Percentiles rank a stretch among this genome's conserved stretches.
These are phyloP conservation scores for Aspergillus brasiliensis DNA, from an alignment of 2,329 filamentous ascomycete species.

Conservation along the genomic window DNA sequence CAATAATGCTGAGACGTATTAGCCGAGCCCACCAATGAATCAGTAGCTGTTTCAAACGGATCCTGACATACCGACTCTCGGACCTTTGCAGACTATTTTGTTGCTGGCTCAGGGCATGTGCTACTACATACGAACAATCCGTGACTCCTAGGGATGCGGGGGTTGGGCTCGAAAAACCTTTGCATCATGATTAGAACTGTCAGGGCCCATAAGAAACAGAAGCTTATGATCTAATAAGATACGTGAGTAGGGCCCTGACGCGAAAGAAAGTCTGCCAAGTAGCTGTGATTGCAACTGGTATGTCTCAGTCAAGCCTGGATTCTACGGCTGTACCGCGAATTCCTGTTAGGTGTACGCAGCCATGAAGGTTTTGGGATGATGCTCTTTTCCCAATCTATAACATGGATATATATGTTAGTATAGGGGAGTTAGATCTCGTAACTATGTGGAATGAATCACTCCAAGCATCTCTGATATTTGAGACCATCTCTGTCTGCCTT, in stretches of 20 bases:
- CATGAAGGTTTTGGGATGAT: background rate
- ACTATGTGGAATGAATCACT: background rate
- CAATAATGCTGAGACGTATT: no score
- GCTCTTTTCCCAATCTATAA: no score
- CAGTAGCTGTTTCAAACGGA: no score
- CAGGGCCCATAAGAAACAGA: background rate
- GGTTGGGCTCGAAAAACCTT: no score
- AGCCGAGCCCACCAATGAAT: no score
- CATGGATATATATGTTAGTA: background rate
- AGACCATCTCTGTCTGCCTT: background rate
- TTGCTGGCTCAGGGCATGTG: no score
- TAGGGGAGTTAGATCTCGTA: background rate
- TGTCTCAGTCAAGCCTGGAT: background rate
- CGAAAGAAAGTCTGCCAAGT: background rate
- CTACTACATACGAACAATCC: no score
- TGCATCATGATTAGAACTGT: no score
- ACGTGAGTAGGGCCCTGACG: background rate
- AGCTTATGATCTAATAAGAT: background rate
- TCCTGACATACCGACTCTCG: no score
- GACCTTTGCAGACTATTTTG: no score
- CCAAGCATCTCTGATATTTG: no score
- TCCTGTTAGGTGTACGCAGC: background rate
- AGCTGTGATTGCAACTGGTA: background rate
- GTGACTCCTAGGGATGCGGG: no score
- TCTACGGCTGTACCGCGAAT: background rate